These are phyloP conservation scores for Lactifluus volemus DNA, from an alignment of 768 basidiomycete species.

Conservation along the genomic window DNA sequence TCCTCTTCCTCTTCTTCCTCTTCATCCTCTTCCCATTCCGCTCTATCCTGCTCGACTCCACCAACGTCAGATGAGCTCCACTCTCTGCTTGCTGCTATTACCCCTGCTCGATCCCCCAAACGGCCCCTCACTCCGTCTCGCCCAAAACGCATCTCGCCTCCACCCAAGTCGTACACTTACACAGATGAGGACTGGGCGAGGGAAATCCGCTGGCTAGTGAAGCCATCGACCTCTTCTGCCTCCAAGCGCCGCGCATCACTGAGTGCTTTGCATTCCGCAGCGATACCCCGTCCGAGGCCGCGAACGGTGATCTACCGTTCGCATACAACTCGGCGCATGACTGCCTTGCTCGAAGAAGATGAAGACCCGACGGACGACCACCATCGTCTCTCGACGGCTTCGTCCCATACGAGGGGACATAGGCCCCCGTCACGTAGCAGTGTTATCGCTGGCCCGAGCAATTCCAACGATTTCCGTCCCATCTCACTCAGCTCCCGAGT, in stretches of 20 bases:
- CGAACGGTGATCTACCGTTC: constrained; percentile 19
- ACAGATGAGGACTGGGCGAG: constrained; percentile 58
- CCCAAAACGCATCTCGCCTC: not conserved
- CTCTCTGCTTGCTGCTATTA: not conserved
- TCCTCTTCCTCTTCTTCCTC: constrained; percentile 19
- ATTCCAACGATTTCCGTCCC: constrained; percentile 1
- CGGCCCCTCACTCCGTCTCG: not conserved
- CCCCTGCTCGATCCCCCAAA: too few species aligned
- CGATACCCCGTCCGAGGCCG: constrained; percentile 16
- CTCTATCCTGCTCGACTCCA: constrained; percentile 14
- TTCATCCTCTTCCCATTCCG: not conserved
- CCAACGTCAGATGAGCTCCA: constrained; percentile 18
- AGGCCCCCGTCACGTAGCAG: not conserved
- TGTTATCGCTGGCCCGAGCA: not conserved
- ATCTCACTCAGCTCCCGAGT: constrained; percentile 17
- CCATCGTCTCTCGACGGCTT: not conserved
- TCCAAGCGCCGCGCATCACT: constrained; percentile 12
- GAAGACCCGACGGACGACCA: constrained; percentile 27
- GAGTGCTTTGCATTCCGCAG: not conserved
- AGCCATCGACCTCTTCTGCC: constrained; percentile 23
- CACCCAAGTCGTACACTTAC: constrained; percentile 26
- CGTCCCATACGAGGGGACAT: constrained; percentile 12
- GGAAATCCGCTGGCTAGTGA: constrained; percentile 57
- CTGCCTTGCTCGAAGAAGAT: constrained; percentile 32
- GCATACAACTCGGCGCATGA: constrained; percentile 27